Evolutionary conservation across 2,329 filamentous ascomycete species (phyloP), one percentile per base, ranked within the genome.

Genomic region (Cryphonectria japonica): DNA sequence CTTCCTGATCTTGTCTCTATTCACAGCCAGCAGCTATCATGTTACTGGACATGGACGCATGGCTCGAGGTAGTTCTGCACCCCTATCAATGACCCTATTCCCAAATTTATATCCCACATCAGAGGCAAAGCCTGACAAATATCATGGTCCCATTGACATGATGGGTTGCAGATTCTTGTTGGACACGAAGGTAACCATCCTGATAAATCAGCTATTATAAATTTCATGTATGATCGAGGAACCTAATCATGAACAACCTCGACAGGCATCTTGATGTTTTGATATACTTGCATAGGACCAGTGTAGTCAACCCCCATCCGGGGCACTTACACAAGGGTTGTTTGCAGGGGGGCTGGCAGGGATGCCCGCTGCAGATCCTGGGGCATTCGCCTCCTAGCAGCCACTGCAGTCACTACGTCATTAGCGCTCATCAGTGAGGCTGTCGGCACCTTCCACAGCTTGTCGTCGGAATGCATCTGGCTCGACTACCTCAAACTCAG

Each of bases 321-420:
- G 46, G 32, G 2, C 37, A 64, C 61, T 64, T 64, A 64, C 61
- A 64, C 39, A 11, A 19, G n/a, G n/a, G 22, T 2, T 46, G 13
- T n/a, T 26, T 46, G n/a, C 61, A 63, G 39, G 61, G 39, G 39
- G 4, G 39, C 13, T 43, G 41, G 16, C 61, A 64, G n/a, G 61
- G 61, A 39, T 43, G 6, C 26, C 1, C 3, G 39, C 22, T 29
- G 61, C 41, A 11, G n/a, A 9, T 29, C 13, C 26, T 39, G 37
- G 37, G 37, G 9, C 26, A 64, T 26, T 9, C 9, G n/a, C 14
- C 16, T n/a, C 32, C 41, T 46, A 16, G 39, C 61, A 16, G 39
- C 61, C 39, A 32, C 34, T 3, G 14, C 34, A 14, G 16, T 26
- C 39, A 63, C 60, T 64, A 64, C 61, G 61, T 64, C 61, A 64